Evolutionary conservation across 1,139 yeast genomes (phyloP).

Genomic region (Nakaseomyces nivariensis): DNA sequence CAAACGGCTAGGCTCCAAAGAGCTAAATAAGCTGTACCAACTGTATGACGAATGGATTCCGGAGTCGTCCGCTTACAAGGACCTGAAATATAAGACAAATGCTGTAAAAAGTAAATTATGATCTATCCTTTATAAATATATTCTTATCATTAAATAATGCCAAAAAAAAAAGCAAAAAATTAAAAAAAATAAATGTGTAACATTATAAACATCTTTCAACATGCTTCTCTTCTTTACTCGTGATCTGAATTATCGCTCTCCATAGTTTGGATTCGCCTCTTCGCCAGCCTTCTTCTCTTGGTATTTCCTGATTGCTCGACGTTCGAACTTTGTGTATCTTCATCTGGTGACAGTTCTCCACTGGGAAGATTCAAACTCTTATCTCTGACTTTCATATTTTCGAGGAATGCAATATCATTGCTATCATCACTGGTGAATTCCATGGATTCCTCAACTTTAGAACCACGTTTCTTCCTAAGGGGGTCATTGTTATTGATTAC

Average conservation of each 20-base stretch:
- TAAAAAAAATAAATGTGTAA: too few relatives aligned
- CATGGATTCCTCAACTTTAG: neutral
- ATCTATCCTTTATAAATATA: neutral
- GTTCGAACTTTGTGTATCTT: neutral
- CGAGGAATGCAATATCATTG: neutral
- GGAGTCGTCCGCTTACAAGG: neutral
- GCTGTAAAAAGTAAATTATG: neutral
- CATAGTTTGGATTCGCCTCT: conserved; percentile 1
- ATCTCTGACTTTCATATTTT: neutral
- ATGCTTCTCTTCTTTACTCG: neutral
- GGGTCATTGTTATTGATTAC: too few relatives aligned
- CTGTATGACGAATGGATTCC: conserved; percentile 2
- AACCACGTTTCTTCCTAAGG: neutral
- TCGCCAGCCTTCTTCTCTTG: neutral
- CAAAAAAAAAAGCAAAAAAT: too few relatives aligned
- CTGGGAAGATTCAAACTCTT: neutral
- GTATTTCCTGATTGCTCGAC: neutral
- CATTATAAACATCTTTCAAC: too few relatives aligned
- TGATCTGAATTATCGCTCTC: neutral
- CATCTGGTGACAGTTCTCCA: conserved; percentile 2
- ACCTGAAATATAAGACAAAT: neutral
- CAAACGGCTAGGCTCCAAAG: neutral
- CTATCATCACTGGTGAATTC: conserved; percentile 1
- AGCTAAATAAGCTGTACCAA: neutral
- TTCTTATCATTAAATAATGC: neutral